Conservation (phyloP, 75 land plant species). For the Cryptomeria japonica region DNA sequence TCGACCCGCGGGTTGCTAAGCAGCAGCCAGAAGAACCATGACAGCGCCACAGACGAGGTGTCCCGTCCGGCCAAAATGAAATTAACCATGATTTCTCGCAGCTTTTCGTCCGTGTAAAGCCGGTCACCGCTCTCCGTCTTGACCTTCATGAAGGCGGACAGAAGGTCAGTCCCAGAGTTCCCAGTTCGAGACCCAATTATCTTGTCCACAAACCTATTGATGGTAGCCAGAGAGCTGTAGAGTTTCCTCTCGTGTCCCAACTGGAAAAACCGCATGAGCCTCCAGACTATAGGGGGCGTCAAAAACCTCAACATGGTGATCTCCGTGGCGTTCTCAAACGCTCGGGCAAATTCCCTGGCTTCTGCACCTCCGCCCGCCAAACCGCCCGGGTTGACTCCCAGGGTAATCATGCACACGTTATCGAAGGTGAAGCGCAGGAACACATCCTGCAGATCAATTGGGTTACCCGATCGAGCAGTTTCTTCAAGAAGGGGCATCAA, state of each 20-base stretch:
- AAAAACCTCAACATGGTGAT: conserved; percentile 9
- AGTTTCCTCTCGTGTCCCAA: conserved; percentile 22
- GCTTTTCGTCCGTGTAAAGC: conserved; percentile 23
- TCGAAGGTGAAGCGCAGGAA: conserved; percentile 41
- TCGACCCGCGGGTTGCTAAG: conserved; percentile 48
- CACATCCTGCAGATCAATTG: conserved; percentile 29
- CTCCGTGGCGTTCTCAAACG: conserved; percentile 23
- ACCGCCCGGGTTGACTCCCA: conserved; percentile 28
- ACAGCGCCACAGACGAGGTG: conserved; percentile 65
- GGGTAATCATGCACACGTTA: conserved; percentile 22
- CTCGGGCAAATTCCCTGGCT: conserved; percentile 10
- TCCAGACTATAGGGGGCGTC: conserved; percentile 19
- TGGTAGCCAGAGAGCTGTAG: neutral
- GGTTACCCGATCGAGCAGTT: neutral
- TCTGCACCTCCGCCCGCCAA: neutral
- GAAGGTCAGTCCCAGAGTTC: conserved; percentile 7
- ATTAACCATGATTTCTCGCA: conserved; percentile 31
- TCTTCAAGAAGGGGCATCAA: conserved; percentile 5
- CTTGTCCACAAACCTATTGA: conserved; percentile 16
- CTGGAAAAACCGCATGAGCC: conserved; percentile 8
- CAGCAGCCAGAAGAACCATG: conserved; percentile 75
- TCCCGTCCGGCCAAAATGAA: conserved; percentile 84
- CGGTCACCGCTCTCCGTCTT: conserved; percentile 13
- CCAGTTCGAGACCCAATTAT: conserved; percentile 12
- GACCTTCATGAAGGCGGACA: conserved; percentile 20